phyloP scores from a whole-genome alignment of 352 stramenopile species.

The Phytophthora sp. region DNA sequence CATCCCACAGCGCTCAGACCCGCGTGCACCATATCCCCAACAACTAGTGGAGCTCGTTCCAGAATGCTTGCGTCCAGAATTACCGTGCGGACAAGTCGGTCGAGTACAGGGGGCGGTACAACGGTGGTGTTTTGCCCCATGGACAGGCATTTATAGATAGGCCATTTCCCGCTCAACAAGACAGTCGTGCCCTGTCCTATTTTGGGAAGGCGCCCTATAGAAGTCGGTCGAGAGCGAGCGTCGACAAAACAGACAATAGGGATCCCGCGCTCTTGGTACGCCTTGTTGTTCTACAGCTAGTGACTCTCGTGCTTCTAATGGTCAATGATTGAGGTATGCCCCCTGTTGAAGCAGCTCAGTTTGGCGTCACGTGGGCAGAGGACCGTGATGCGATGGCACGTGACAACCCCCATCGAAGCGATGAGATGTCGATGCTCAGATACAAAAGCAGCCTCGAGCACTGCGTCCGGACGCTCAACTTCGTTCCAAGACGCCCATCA shows the following conservation, averaged over 20 bases:
- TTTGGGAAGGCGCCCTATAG: not conserved
- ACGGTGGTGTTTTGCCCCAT: conserved; percentile 54
- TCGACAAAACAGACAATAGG: not conserved
- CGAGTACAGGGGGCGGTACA: conserved; percentile 42
- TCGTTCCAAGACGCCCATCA: not conserved
- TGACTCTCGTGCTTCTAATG: not conserved
- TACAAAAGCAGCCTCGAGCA: not conserved
- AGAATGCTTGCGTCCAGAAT: conserved; percentile 57
- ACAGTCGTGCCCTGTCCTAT: not conserved
- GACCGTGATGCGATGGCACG: not conserved
- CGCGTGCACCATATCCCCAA: conserved; percentile 61
- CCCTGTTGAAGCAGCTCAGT: not conserved
- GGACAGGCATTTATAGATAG: conserved; percentile 14
- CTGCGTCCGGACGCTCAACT: not conserved
- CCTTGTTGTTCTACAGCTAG: not conserved
- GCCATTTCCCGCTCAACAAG: not conserved
- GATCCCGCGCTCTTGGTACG: not conserved
- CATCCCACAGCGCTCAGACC: conserved; percentile 47
- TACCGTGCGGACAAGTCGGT: conserved; percentile 55
- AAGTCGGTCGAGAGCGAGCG: not conserved
- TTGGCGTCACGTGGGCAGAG: no score
- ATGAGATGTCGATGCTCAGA: not conserved
- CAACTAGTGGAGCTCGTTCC: conserved; percentile 81
- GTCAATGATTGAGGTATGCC: not conserved
- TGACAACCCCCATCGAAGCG: not conserved